Percentiles rank a stretch among this genome's conserved stretches.
Conservation (phyloP, 2,329 filamentous ascomycete species). For the Colletotrichum noveboracense region DNA sequence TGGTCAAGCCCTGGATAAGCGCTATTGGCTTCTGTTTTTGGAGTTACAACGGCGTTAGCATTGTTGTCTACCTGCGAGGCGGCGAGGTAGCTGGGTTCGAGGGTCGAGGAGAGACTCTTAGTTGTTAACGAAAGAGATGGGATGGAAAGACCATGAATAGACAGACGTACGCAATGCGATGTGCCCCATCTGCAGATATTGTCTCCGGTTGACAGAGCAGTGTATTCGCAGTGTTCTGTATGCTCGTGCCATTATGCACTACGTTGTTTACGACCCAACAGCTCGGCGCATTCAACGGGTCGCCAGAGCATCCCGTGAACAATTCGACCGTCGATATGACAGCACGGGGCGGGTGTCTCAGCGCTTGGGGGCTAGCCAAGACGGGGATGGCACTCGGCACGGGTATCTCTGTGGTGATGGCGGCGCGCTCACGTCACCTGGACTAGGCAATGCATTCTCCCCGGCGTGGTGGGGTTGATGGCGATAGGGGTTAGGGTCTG, state of each 20-base stretch:
- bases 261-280: background rate
- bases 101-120: background rate
- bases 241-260: background rate
- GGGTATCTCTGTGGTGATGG: background rate
- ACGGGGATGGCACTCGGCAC: background rate
- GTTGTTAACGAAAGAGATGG: background rate
- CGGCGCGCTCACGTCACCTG: background rate
- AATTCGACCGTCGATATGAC: background rate
- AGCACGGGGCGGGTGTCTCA: background rate
- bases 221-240: background rate
- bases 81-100: background rate
- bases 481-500: background rate
- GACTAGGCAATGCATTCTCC: background rate
- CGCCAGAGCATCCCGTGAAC: background rate
- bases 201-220: background rate
- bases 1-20: conserved; percentile 9
- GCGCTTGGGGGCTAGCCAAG: background rate
- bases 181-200: background rate
- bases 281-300: background rate
- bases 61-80: background rate
- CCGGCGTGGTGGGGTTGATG: background rate
- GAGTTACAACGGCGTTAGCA: background rate
- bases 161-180: background rate
- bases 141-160: background rate
- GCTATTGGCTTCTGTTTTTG: background rate